These are phyloP conservation scores for Kipferlia bialata DNA, from an alignment of 78 protist species.

Conservation along the genomic window DNA sequence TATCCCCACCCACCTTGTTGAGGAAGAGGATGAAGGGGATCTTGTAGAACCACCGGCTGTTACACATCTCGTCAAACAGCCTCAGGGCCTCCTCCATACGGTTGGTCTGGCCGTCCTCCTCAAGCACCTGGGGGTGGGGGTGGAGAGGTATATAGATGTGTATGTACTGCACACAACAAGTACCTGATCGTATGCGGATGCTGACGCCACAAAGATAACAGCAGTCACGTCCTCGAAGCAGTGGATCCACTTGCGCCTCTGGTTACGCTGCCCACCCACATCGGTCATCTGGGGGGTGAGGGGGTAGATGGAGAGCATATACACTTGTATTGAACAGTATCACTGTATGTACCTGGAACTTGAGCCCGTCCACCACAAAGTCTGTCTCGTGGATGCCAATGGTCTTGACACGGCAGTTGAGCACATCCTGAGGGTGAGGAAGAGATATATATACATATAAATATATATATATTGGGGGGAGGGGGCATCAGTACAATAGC, in stretches of 20 bases:
- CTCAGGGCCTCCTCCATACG: constrained; percentile 51
- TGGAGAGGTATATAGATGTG: no score
- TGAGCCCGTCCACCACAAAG: background rate
- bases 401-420: background rate
- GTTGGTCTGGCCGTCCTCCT: constrained; percentile 52
- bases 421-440: no score
- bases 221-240: constrained; percentile 83
- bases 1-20: constrained; percentile 59
- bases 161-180: no score
- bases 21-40: constrained; percentile 41
- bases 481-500: no score
- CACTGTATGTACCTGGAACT: no score
- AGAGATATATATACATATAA: no score
- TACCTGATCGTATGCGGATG: constrained; percentile 68
- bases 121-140: constrained; percentile 41
- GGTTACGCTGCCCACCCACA: constrained; percentile 83
- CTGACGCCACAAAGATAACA: constrained; percentile 68
- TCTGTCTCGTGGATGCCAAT: background rate
- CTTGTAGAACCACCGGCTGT: constrained; percentile 43
- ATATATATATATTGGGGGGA: no score
- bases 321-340: no score
- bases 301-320: no score
- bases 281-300: constrained; percentile 52
- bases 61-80: constrained; percentile 48
- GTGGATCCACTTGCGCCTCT: constrained; percentile 87